Evolutionary conservation across 164 flowering plant species (phyloP).

Genomic region (Aristolochia californica): DNA sequence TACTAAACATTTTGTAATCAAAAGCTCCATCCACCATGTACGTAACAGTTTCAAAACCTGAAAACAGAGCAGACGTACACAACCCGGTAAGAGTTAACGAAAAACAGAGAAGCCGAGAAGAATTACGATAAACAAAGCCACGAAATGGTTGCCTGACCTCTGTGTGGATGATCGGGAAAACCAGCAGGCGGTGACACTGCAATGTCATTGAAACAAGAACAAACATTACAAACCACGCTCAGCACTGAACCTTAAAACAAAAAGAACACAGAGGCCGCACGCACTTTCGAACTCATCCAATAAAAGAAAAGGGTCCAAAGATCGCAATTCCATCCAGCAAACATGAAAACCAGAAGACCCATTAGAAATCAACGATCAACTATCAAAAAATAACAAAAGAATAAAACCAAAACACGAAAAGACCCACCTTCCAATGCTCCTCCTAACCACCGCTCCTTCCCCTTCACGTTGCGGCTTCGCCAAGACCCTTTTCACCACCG

Average conservation of each 20-base stretch:
- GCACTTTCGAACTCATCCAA: constrained; percentile 81
- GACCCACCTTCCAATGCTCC: constrained; percentile 55
- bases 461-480: constrained; percentile 58
- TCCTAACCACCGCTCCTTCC: constrained; percentile 58
- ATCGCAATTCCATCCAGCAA: constrained; percentile 57
- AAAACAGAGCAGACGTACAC: not conserved
- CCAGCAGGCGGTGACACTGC: constrained; percentile 90
- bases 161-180: constrained; percentile 91
- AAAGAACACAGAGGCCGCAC: not conserved
- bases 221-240: not conserved
- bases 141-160: constrained; percentile 38
- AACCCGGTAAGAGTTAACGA: not conserved
- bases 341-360: not conserved
- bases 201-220: constrained; percentile 7
- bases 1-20: too few species aligned
- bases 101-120: not conserved
- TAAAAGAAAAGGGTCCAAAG: constrained; percentile 74
- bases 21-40: constrained; percentile 83
- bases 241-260: not conserved
- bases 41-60: constrained; percentile 88
- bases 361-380: not conserved
- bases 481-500: constrained; percentile 39
- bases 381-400: constrained; percentile 3
- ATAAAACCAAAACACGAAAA: not conserved
- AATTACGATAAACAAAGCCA: not conserved